phyloP scores from a whole-genome alignment of 1,139 yeast genomes.

The Pichia sp. region DNA sequence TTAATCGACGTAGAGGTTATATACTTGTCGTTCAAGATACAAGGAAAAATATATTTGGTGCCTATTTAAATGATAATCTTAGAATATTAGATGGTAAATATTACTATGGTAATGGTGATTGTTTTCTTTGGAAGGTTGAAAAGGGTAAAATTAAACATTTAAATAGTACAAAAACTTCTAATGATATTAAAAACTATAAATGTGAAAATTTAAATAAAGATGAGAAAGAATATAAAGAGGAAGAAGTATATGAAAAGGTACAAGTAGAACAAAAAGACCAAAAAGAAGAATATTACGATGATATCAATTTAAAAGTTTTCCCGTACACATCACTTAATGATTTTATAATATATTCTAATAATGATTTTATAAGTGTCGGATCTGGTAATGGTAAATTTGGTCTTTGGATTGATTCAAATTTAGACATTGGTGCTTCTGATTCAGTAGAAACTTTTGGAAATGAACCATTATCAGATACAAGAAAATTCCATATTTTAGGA shows the following conservation, averaged over 20 bases:
- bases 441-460: conserved; percentile 86
- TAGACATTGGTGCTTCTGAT: conserved; percentile 71
- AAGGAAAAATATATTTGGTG: conserved; percentile 67
- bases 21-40: conserved; percentile 63
- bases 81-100: conserved; percentile 64
- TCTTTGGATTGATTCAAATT: conserved; percentile 73
- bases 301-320: conserved; percentile 57
- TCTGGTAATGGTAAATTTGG: conserved; percentile 95
- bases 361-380: conserved; percentile 75
- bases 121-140: conserved; percentile 81
- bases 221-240: no score
- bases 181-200: no score
- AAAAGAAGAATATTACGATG: no score
- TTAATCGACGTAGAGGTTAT: conserved; percentile 52
- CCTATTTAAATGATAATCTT: conserved; percentile 70
- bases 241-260: no score
- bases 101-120: conserved; percentile 91
- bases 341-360: conserved; percentile 76
- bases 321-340: conserved; percentile 88
- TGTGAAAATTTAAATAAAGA: no score
- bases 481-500: conserved; percentile 66
- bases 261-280: no score
- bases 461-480: conserved; percentile 61
- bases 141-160: conserved; percentile 27
- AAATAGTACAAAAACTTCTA: no score